phyloP scores from a whole-genome alignment of 805 yeast genomes.

The Yamadazyma sp. region DNA sequence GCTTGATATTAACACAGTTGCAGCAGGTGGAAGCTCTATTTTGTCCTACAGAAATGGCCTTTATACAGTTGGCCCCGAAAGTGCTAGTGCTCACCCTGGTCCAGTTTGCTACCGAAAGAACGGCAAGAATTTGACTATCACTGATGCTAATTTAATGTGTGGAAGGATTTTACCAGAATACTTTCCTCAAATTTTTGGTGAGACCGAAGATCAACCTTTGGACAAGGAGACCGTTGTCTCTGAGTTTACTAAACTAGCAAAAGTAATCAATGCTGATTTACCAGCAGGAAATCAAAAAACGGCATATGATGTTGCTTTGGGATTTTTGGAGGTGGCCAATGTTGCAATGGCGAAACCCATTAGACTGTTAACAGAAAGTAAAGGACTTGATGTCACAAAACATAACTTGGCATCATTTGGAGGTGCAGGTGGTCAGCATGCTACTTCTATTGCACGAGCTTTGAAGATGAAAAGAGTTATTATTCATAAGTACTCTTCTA shows the following conservation, averaged over 20 bases:
- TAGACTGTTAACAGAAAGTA: conserved; percentile 79
- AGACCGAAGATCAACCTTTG: conserved; percentile 68
- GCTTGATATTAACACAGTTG: conserved; percentile 47
- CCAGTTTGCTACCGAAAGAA: conserved; percentile 78
- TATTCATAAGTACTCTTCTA: conserved; percentile 79
- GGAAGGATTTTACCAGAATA: conserved; percentile 72
- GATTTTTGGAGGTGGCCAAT: conserved; percentile 80
- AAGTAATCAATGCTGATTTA: conserved; percentile 53
- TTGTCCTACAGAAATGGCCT: conserved; percentile 23
- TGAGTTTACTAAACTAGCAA: conserved; percentile 56
- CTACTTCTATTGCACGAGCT: conserved; percentile 69
- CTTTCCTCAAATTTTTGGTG: conserved; percentile 83
- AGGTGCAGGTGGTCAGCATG: conserved; percentile 94
- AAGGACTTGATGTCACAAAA: conserved; percentile 63
- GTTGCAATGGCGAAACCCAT: conserved; percentile 92
- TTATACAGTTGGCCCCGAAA: conserved; percentile 80
- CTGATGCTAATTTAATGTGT: conserved; percentile 75
- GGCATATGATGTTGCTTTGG: conserved; percentile 71
- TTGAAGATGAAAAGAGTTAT: conserved; percentile 68
- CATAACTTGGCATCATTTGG: conserved; percentile 84
- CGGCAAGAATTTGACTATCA: conserved; percentile 68
- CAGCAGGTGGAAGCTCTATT: conserved; percentile 40
- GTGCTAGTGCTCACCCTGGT: conserved; percentile 86
- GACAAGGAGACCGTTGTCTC: conserved; percentile 52
- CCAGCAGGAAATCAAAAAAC: conserved; percentile 55